Base-by-base conservation (phyloP, 2,329 filamentous ascomycete species). In the Fusarium odoratissimum region DNA sequence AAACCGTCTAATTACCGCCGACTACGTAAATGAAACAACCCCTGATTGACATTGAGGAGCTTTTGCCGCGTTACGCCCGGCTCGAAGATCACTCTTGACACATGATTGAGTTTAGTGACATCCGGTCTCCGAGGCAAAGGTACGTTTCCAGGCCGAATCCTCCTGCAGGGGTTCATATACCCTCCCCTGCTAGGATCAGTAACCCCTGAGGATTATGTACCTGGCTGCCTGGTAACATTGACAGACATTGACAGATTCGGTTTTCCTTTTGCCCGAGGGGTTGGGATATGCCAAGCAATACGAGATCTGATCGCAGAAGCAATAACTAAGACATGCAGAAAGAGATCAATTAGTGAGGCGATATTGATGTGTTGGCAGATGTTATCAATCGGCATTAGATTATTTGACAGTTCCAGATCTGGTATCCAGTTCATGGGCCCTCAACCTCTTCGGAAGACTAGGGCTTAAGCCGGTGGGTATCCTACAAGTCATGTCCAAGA, bases 1-100 rank as follows among this genome's bases (percentile, higher is more conserved):
- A 55, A 33, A 49, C 37, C 19, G 35, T 63, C 57, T 62, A 64
- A 52, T 64, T 38, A 51, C 59, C 33, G 23, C 31, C 19, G 41
- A 63, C 28, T 35, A 35, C 54, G 54, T 57, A 57, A 57, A 33
- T 28, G 19, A 60, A 60, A 42, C 25, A 44, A 40, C 31, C 33
- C 61, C 62, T 67, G 46, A 42, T 33, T 56, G 11, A 33, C 44
- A 28, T 33, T 46, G 30, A 25, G 35, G 12, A 40, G 21, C 23
- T 17, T 67, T 54, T 62, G 37, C 48, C 46, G 56, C 42, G 37
- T 55, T 45, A 68, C 60, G 64, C 64, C 33, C 38, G 28, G 37
- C 21, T 37, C 12, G 19, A 40, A 42, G 41, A 49, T 38, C 49
- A 33, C 55, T 41, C 16, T 35, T 54, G n/a, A n/a, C 17, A 48